phyloP scores from a whole-genome alignment of 345 rosid species.

The Excoecaria cochinchinensis region DNA sequence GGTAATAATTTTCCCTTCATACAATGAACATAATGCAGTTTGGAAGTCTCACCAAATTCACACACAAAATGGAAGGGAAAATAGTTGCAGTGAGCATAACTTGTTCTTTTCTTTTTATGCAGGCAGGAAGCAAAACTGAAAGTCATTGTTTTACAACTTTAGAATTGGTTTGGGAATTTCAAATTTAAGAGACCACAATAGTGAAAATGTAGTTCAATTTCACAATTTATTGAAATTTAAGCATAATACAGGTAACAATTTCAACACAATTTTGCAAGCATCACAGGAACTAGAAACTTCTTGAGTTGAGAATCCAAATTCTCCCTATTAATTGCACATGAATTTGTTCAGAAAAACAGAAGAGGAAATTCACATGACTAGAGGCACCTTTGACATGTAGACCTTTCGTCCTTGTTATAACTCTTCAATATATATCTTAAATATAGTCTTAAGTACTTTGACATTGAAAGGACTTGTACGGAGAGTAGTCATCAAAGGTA shows the following conservation, averaged over 20 bases:
- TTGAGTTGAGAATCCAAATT: background rate
- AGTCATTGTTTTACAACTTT: background rate
- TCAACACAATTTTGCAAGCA: background rate
- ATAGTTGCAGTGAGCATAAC: background rate
- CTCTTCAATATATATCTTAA: too few relatives aligned
- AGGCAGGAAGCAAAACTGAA: background rate
- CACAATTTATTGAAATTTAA: background rate
- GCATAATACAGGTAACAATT: background rate
- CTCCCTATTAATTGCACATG: background rate
- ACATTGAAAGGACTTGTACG: background rate
- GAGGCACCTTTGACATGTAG: background rate
- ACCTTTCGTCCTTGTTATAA: background rate
- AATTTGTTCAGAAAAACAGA: too few relatives aligned
- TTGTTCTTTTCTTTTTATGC: too few relatives aligned
- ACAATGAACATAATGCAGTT: background rate
- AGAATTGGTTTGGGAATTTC: background rate
- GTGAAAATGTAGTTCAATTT: background rate
- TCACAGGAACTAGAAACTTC: background rate
- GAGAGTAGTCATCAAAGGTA: background rate
- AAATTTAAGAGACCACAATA: background rate
- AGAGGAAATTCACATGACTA: background rate
- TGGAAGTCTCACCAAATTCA: background rate
- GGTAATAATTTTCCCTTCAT: background rate
- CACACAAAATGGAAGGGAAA: background rate
- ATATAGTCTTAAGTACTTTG: background rate